Conservation (phyloP, 1,284 basidiomycete genomes). For the Xerocomus minutiporus region DNA sequence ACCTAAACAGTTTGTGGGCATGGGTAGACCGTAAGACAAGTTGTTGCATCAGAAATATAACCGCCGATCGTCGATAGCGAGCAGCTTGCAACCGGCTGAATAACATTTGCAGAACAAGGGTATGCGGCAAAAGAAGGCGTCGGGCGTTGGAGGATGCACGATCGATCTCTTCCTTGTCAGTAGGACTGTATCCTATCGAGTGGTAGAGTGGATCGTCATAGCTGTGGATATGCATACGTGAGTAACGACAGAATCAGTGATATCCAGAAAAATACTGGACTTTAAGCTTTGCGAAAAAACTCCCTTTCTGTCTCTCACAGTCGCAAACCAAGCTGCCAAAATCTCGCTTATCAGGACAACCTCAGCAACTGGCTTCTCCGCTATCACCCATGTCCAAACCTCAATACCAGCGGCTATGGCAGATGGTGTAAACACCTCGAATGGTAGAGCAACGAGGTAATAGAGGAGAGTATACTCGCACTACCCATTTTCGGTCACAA, state of each 20-base stretch:
- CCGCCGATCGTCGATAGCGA: conserved; percentile 78
- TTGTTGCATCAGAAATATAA: conserved; percentile 84
- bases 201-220: conserved; percentile 84
- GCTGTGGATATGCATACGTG: conserved; percentile 40
- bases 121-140: conserved; percentile 78
- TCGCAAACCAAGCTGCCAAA: conserved; percentile 81
- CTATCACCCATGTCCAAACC: conserved; percentile 96
- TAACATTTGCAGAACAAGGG: conserved; percentile 84
- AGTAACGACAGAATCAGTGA: conserved; percentile 2
- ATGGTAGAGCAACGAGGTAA: conserved; percentile 84
- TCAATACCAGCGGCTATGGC: conserved; percentile 86
- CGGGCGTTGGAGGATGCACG: conserved; percentile 67
- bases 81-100: conserved; percentile 92
- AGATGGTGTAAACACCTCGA: conserved; percentile 84
- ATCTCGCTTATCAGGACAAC: conserved; percentile 82
- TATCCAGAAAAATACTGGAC: conserved; percentile 43
- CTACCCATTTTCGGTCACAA: conserved; percentile 34
- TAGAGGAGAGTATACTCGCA: conserved; percentile 86
- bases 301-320: conserved; percentile 73
- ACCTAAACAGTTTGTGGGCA: conserved; percentile 74
- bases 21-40: conserved; percentile 76
- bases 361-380: conserved; percentile 75
- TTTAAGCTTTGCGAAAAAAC: conserved; percentile 80
- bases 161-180: conserved; percentile 82
- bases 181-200: conserved; percentile 87